Evolutionary conservation across 495 filamentous ascomycete species (phyloP), one percentile per base, ranked within the genome.

Genomic region (Annulohypoxylon bovei): DNA sequence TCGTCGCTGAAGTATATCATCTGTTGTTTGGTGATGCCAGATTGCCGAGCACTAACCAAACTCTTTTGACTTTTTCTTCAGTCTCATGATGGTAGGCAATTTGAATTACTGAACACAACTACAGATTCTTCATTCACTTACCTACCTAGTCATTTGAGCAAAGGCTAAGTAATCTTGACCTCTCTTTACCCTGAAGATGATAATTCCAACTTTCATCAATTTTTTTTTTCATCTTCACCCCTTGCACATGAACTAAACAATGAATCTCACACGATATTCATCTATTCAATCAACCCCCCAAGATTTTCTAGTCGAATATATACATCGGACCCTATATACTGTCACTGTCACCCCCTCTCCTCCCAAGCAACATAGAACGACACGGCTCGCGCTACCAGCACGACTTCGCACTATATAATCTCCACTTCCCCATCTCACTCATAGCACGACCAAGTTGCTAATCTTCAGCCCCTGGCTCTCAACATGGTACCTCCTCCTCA

Each of bases 401-500:
- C 56, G 39, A 44, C 54, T 40, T 61, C 47, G n/a, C 47, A 20
- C 27, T 50, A 65, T 59, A n/a, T 23, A 58, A 61, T 57, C 53
- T 18, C 20, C 14, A 16, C 56, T 22, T 25, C n/a, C 1, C n/a
- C n/a, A 55, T 22, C 23, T 30, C 49, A 20, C 39, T 84, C 83
- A 88, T 75, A 92, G 75, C 73, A 97, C 89, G 68, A 93, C 84
- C 71, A 97, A 80, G 83, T 97, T 97, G 59, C 82, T 84, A 61
- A 97, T 91, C 67, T 87, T 84, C 37, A 92, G 76, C 12, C 94
- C 95, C 78, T 93, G 91, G 62, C 93, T 95, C 68, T 90, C 87
- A 46, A 98, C 86, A 72, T 87, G 88, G 76, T 92, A 98, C 76
- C 93, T 80, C 76, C 93, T 87, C 78, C 89, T 88, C 47, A 97